Percentiles rank a stretch among this genome's conserved stretches.
Conservation (phyloP, 306 rosid genomes). For the Fragaria vesca region DNA sequence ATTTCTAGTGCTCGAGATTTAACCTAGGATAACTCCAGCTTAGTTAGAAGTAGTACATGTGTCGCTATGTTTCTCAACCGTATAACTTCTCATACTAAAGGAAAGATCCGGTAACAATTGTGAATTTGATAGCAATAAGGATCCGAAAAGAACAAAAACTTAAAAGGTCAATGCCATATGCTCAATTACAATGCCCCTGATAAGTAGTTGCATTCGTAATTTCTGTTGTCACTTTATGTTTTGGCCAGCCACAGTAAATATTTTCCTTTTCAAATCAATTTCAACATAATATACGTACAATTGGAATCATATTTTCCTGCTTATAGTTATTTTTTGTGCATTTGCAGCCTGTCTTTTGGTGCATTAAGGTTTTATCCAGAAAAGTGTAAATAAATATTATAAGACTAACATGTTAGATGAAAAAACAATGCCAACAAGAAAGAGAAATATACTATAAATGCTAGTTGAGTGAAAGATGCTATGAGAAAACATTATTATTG, state of each 20-base stretch:
- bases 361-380: background rate
- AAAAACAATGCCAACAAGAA: background rate
- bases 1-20: slow-evolving; percentile 65
- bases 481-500: background rate
- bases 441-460: background rate
- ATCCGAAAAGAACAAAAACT: background rate
- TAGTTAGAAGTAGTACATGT: slow-evolving; percentile 12
- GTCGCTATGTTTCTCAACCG: background rate
- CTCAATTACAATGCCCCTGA: background rate
- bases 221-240: background rate
- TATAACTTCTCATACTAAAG: background rate
- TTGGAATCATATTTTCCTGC: background rate
- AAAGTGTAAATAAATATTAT: background rate
- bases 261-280: background rate
- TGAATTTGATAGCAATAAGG: background rate
- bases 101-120: background rate
- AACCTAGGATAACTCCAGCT: slow-evolving; percentile 44
- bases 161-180: background rate
- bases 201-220: background rate
- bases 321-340: background rate
- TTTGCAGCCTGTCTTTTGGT: background rate
- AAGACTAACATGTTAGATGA: background rate
- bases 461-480: background rate
- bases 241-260: background rate
- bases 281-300: background rate